Base-by-base conservation (phyloP, 139 green algal species). In the Haematococcus lacustris region DNA sequence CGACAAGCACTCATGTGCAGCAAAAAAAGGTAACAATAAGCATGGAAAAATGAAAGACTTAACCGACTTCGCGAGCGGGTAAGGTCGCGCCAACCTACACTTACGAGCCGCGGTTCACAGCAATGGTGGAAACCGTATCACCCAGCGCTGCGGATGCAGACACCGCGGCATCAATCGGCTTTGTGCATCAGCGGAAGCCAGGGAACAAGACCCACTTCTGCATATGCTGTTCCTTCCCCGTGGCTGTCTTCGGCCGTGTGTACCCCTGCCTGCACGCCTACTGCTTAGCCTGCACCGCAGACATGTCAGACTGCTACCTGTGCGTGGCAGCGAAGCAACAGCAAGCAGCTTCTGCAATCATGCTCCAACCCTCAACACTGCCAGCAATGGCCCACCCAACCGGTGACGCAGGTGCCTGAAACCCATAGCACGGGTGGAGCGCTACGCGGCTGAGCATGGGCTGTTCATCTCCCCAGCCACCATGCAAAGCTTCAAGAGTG, bases 201-300 rank as follows among this genome's bases (percentile, higher is more conserved):
- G 82, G 78, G 4, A 64, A 80, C 39, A 78, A 79, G 66, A 81
- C 83, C 2, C 88, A 93, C 66, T 84, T 91, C 32, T 92, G 89
- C 77, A 72, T 85, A 35, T 74, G 25, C 61, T 94, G 89, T 76
- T 77, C 87, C 32, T 87, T 84, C 33, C 89, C 89, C 0, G 77
- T 94, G 3, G 81, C 80, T 0, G 71, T 89, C 0, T 94, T 93
- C 60, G 89, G 88, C 7, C 76, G 84, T 7, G 77, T 90, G 26
- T 88, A 85, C 53, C 89, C 89, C 0, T 94, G 89, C 78, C 75
- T 89, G 4, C 89, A 94, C 68, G 79, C 82, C 34, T 94, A 83
- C 81, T 93, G 88, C 82, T 68, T 94, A 3, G 71, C 75, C 2
- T 94, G 89, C 53, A 84, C 87, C 3, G 75, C 81, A 2, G 82